phyloP scores from a whole-genome alignment of 1,284 basidiomycete species.

The Apiotrichum veenhuisii region DNA sequence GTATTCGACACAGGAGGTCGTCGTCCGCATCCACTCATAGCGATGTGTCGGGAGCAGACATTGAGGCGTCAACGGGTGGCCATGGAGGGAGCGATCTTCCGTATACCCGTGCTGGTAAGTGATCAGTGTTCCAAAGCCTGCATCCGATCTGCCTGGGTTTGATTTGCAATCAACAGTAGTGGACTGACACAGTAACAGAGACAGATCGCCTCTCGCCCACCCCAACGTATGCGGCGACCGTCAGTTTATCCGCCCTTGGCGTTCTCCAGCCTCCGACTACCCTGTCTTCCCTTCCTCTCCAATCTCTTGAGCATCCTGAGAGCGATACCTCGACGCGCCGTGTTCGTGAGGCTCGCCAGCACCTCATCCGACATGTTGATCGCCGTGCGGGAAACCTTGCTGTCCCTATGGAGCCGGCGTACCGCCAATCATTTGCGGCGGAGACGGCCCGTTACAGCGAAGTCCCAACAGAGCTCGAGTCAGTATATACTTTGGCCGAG shows the following conservation, averaged over 20 bases:
- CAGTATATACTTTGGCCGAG: not conserved
- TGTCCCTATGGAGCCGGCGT: not conserved
- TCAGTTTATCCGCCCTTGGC: conserved; percentile 1
- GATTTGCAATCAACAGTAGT: too few species aligned
- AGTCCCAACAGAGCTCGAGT: not conserved
- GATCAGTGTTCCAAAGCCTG: not conserved
- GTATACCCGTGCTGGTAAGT: not conserved
- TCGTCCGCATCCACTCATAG: too few species aligned
- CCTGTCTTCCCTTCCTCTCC: not conserved
- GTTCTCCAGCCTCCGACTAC: not conserved
- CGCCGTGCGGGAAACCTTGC: not conserved
- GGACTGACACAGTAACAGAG: too few species aligned
- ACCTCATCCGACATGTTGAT: not conserved
- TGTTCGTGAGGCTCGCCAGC: not conserved
- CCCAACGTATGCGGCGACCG: not conserved
- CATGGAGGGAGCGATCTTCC: not conserved
- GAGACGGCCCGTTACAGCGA: not conserved
- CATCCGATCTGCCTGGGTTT: too few species aligned
- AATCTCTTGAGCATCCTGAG: not conserved
- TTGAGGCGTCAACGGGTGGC: too few species aligned
- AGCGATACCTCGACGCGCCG: not conserved
- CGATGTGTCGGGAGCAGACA: too few species aligned
- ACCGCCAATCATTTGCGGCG: not conserved
- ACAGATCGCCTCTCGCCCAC: not conserved
- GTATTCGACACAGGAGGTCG: too few species aligned